Conservation (phyloP, 164 flowering plant genomes). For the Paratinospora sagittata region DNA sequence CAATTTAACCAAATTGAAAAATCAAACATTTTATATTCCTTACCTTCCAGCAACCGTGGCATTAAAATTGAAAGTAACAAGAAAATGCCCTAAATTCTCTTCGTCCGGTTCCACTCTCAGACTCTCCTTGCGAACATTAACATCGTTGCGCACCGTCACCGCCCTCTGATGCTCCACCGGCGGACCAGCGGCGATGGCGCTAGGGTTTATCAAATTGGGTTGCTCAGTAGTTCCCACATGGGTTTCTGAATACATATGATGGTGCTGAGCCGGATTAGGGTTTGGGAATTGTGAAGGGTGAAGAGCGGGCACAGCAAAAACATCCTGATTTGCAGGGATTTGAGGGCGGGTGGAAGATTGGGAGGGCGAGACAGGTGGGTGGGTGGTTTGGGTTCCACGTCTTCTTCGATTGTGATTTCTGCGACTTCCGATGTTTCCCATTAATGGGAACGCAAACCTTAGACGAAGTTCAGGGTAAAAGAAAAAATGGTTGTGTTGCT, state of each 20-base stretch:
- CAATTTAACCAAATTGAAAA: neutral
- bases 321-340: neutral
- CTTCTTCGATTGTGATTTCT: neutral
- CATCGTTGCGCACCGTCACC: slow-evolving; percentile 79
- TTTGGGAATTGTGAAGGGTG: too few relatives aligned
- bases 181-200: neutral
- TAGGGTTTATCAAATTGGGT: too few relatives aligned
- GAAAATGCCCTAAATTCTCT: slow-evolving; percentile 63
- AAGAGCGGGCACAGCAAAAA: neutral
- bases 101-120: slow-evolving; percentile 68
- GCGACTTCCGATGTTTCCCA: neutral
- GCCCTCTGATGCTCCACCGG: slow-evolving; percentile 91
- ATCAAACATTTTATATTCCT: neutral
- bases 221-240: neutral
- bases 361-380: neutral
- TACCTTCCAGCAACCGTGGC: slow-evolving; percentile 93
- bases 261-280: neutral
- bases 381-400: neutral
- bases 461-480: too few relatives aligned
- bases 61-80: slow-evolving; percentile 80
- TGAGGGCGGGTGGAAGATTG: neutral
- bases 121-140: slow-evolving; percentile 87
- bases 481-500: neutral
- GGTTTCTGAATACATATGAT: neutral
- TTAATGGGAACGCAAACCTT: neutral